phyloP scores from a whole-genome alignment of 2,329 filamentous ascomycete genomes.

The Clonostachys chloroleuca region DNA sequence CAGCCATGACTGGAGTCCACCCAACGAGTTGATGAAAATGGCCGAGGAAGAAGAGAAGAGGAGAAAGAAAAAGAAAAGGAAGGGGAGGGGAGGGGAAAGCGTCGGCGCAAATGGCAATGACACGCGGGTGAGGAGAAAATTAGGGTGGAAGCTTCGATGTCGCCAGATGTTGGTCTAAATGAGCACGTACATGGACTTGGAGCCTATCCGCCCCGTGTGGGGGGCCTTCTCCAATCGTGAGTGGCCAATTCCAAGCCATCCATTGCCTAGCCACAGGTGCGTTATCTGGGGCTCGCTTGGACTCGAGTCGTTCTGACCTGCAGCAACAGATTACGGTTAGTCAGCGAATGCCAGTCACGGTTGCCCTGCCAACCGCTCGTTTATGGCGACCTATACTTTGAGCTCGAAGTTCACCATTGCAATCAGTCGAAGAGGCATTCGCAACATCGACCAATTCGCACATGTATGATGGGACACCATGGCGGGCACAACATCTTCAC shows the following conservation, averaged over 20 bases:
- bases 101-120: neutral
- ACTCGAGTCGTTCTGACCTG: too few species aligned
- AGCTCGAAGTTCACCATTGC: neutral
- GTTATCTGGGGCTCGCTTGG: too few species aligned
- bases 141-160: too few species aligned
- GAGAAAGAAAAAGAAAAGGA: neutral
- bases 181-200: too few species aligned
- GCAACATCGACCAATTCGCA: neutral
- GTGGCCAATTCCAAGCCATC: neutral
- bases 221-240: neutral
- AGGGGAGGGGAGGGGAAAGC: neutral
- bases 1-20: slow-evolving; percentile 36
- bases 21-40: neutral
- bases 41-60: neutral
- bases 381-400: neutral
- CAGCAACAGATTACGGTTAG: neutral
- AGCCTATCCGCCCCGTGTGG: neutral
- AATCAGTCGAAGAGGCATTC: neutral
- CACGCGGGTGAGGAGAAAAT: too few species aligned
- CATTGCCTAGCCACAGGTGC: neutral
- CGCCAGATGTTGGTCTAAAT: too few species aligned
- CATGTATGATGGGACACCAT: slow-evolving; percentile 22
- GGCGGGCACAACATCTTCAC: slow-evolving; percentile 34
- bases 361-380: neutral
- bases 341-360: neutral